Evolutionary conservation across 225 moss, liverwort and hornwort genomes (phyloP), one percentile per base, ranked within the genome.

Genomic region (Marchantia paleacea): DNA sequence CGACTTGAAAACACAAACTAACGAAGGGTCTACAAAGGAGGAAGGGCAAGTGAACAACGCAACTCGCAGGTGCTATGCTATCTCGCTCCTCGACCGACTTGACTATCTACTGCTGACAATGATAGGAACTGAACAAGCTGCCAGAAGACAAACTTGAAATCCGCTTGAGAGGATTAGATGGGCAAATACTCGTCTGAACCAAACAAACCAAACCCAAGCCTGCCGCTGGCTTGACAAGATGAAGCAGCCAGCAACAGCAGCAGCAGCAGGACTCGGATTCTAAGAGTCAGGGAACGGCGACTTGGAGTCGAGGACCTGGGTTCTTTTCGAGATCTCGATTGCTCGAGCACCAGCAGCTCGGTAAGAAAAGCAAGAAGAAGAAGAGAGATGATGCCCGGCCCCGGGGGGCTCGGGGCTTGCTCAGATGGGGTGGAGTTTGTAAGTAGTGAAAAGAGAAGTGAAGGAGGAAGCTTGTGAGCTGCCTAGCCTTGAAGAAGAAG

Each of bases 391-490:
- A 20, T 55, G 68, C 68, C 81, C 84, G 84, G 84, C 84, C 84
- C 84, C 81, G 72, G 84, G 68, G 81, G 84, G 66, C 78, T 84
- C 84, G 84, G 84, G 69, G 76, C 52, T 75, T 62, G 31, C 10
- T 71, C 78, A 62, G 81, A 76, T 73, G 78, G 78, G 50, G 48
- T 70, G 48, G 69, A 70, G 24, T 19, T 57, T 65, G 51, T 73
- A 73, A 47, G 73, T 72, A 51, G 72, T 73, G 73, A 52, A 73
- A 73, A 48, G 52, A 52, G 53, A 53, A 73, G 73, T 73, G 51
- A 73, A 69, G 47, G 68, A 30, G 68, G 13, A 70, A 47, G 48
- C 73, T 73, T 52, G 20, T 10, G 24, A 70, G n/a, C 52, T 73
- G 73, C 69, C 48, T 70, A 18, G 20, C 39, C 69, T 70, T 70